Base-by-base conservation (phyloP, 257 asterid species). In the Nicotiana noctiflora region DNA sequence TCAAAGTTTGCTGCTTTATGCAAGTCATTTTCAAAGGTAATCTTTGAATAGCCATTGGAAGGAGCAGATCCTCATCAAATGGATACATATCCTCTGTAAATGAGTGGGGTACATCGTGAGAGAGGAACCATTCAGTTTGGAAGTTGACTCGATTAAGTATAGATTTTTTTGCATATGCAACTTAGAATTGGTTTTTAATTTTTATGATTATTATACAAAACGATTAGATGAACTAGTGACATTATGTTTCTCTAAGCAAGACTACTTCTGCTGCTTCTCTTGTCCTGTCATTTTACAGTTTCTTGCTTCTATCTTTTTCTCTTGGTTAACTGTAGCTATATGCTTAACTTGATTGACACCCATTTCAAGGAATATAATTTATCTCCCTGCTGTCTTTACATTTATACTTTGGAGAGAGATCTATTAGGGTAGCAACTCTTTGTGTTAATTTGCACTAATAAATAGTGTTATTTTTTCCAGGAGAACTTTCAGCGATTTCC, bases 401-500 rank as follows among this genome's bases (percentile, higher is more conserved):
- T 19, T 19, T 68, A 1, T 40, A 65, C 25, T 40, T 4, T 67
- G 1, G 23, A 37, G 76, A 68, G 44, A 19, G 57, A n/a, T 12
- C 32, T 68, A 19, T 4, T 19, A 2, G 18, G 10, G 56, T 40
- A 68, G n/a, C 32, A 40, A 19, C 12, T 25, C 62, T 18, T 5
- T 56, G 62, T 56, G 23, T 3, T n/a, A n/a, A n/a, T 74, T 14
- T 70, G 34, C 59, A 25, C 79, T 25, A 25, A 78, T 37, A 10
- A 25, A 59, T 59, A 37, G 11, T 75, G 19, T 55, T 80, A 21
- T 62, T 59, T 15, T 55, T 5, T 89, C 56, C 97, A 95, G 98
- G 97, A 94, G 81, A 92, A 86, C 83, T 94, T 95, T 84, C 97
- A 86, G 86, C 92, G 95, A 55, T 95, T 95, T 90, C 99, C 99